Percentiles rank a stretch among this genome's conserved stretches.
These are phyloP conservation scores for Lactarius sanguifluus DNA, from an alignment of 768 basidiomycete species.

Conservation along the genomic window DNA sequence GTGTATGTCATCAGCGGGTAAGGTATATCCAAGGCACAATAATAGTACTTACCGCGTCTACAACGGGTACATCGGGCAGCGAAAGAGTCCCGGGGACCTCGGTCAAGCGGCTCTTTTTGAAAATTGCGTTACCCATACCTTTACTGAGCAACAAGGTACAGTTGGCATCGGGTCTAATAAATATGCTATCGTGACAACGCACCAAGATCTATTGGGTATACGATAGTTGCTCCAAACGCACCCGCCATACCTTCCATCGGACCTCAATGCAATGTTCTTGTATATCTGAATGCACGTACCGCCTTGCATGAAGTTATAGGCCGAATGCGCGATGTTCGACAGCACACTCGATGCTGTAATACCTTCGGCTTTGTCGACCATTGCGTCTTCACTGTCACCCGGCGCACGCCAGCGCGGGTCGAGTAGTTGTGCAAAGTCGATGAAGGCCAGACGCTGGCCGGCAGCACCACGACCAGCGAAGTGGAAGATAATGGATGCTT, in stretches of 20 bases:
- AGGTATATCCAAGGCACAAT: not conserved
- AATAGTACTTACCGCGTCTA: conserved; percentile 56
- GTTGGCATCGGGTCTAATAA: conserved; percentile 18
- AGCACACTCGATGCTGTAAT: conserved; percentile 45
- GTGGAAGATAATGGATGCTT: conserved; percentile 97
- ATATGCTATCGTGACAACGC: conserved; percentile 37
- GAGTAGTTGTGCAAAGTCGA: conserved; percentile 91
- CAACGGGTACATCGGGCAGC: not conserved
- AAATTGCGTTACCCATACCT: conserved; percentile 48
- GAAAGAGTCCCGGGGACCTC: not conserved
- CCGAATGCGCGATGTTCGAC: conserved; percentile 61
- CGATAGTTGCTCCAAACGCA: conserved; percentile 93
- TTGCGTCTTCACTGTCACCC: conserved; percentile 47
- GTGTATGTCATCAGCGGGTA: conserved; percentile 2
- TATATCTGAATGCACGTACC: conserved; percentile 45
- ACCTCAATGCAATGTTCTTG: conserved; percentile 9
- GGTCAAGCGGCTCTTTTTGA: conserved; percentile 4
- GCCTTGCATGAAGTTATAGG: conserved; percentile 87
- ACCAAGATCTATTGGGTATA: conserved; percentile 96
- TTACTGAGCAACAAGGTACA: conserved; percentile 47
- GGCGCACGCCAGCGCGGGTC: conserved; percentile 88
- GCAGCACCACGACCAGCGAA: conserved; percentile 84
- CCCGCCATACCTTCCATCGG: conserved; percentile 76
- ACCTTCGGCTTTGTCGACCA: conserved; percentile 31
- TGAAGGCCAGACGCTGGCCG: conserved; percentile 69